phyloP scores from a whole-genome alignment of 2,329 filamentous ascomycete genomes.

The Penicillium brasilianum region DNA sequence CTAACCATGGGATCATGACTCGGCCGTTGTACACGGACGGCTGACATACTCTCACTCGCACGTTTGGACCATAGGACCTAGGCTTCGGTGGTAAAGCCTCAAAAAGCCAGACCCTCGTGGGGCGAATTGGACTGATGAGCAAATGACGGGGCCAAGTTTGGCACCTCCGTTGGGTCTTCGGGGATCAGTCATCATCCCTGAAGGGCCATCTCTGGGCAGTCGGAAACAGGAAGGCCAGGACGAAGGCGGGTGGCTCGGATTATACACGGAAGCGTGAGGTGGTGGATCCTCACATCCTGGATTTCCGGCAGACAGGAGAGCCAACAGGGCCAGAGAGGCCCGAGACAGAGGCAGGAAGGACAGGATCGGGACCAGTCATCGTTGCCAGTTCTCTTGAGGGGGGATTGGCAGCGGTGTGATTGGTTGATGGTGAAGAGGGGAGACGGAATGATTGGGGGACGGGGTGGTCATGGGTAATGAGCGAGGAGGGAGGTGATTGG shows the following conservation, averaged over 20 bases:
- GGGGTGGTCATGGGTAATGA: too few species aligned
- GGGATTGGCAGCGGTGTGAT: neutral
- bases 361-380: conserved; percentile 16
- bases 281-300: conserved; percentile 29
- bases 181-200: neutral
- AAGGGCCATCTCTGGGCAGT: neutral
- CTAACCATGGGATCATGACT: conserved; percentile 10
- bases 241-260: conserved; percentile 29
- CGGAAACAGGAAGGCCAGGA: neutral
- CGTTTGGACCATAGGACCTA: neutral
- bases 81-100: neutral
- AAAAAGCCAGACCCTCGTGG: neutral
- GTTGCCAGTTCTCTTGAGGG: conserved; percentile 1
- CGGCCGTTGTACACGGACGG: conserved; percentile 5
- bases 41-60: neutral
- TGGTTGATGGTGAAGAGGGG: neutral
- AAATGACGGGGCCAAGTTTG: neutral
- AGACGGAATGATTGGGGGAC: neutral
- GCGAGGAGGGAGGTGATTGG: too few species aligned
- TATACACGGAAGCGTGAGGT: conserved; percentile 29
- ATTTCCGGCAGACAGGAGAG: conserved; percentile 19
- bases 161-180: conserved; percentile 3
- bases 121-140: neutral
- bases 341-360: neutral
- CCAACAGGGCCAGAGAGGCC: neutral